These are phyloP conservation scores for Colletotrichum sp. DNA, from an alignment of 2,329 filamentous ascomycete genomes.

Conservation along the genomic window DNA sequence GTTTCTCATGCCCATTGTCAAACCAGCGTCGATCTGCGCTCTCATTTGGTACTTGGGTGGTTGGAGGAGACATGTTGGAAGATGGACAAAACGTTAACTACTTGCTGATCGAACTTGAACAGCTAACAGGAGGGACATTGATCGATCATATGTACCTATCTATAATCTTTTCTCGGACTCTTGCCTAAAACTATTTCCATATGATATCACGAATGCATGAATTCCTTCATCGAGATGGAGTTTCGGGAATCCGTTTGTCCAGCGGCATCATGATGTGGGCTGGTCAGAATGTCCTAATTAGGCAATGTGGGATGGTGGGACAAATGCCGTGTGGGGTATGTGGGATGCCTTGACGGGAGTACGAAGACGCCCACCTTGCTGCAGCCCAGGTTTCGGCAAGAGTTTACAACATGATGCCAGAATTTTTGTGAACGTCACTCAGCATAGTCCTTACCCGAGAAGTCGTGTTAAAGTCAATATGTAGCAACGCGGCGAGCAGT, in stretches of 20 bases:
- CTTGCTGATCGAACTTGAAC: neutral
- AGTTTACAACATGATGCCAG: fast-evolving
- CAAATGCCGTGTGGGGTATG: neutral
- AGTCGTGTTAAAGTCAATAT: fast-evolving
- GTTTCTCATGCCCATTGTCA: neutral
- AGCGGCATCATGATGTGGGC: neutral
- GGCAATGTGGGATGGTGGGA: neutral
- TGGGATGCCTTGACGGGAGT: neutral
- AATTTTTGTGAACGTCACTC: neutral
- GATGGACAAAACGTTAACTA: neutral
- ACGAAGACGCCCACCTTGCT: neutral
- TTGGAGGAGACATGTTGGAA: neutral
- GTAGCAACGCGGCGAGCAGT: neutral
- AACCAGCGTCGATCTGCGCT: neutral
- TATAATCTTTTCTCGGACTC: neutral
- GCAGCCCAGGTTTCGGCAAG: neutral
- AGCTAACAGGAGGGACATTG: fast-evolving
- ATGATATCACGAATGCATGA: neutral
- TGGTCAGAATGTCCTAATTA: neutral
- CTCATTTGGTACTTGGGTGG: neutral
- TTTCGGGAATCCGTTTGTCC: neutral
- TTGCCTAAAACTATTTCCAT: fast-evolving
- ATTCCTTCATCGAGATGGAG: neutral
- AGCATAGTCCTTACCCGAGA: neutral
- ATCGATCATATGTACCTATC: neutral